Evolutionary conservation across 441 rosid genomes (phyloP), one percentile per base, ranked within the genome.

Genomic region (Bruguiera hainesii): DNA sequence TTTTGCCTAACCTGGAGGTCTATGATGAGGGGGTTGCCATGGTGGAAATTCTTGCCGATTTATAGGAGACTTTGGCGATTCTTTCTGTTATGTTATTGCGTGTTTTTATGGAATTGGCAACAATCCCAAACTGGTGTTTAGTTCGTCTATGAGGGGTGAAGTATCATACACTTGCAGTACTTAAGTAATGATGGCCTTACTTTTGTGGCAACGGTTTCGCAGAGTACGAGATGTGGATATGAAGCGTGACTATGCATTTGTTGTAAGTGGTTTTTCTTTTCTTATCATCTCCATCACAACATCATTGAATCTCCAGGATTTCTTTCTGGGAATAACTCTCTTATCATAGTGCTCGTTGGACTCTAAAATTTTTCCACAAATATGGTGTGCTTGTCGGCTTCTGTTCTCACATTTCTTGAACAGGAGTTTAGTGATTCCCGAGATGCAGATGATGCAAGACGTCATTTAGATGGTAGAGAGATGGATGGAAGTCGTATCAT

Each of bases 171-270:
- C 87, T 83, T 79, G 77, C 79, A 65, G 86, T 81, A 74, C 80
- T 87, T 85, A 81, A 79, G 85, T 86, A 78, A 81, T 79, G 90
- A 89, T 82, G 94, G 84, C 87, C 89, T 88, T 90, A 85, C 86
- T 89, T 89, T 87, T 89, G 79, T 89, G 92, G 87, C 77, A 85
- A 79, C 86, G 81, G 61, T 87, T 87, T 88, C 92, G 88, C 96
- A 89, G 96, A 89, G 73, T 87, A 68, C 91, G 93, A 48, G 91
- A 84, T 82, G 87, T 89, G 89, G 96, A 89, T 85, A 87, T 89
- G 96, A 89, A 89, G 96, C 89, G 84, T 73, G 91, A 89, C 84
- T 89, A 77, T 56, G 96, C 96, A 71, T 87, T 89, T 84, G 89
- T 89, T 77, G 96, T 89, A 87, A 84, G 96, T 79, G 53, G 19